A percentile compares a stretch with the other conserved stretches of the same genome.
Evolutionary conservation across 1,284 basidiomycete species (phyloP).

Genomic region (Trametes polyzona): DNA sequence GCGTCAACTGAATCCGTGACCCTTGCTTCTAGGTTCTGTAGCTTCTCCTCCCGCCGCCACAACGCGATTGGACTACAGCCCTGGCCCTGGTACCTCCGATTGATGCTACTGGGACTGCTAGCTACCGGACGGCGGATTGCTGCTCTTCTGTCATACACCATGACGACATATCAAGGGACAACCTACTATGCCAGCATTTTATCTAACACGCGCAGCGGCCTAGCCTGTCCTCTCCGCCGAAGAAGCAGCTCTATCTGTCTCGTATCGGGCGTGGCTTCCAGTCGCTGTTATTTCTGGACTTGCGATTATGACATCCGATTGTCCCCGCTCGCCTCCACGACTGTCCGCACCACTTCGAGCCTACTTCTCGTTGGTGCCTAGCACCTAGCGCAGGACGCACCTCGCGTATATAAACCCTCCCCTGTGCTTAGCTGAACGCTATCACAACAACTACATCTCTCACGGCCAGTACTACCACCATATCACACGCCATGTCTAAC

Average conservation of each 20-base stretch:
- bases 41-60: constrained; percentile 6
- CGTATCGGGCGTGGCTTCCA: constrained; percentile 8
- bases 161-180: neutral
- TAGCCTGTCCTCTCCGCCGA: constrained; percentile 2
- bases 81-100: neutral
- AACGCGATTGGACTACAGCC: constrained; percentile 2
- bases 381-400: too few species aligned
- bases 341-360: constrained; percentile 4
- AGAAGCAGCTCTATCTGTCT: constrained; percentile 8
- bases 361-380: constrained; percentile 1
- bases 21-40: neutral
- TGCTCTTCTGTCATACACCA: neutral
- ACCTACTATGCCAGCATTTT: neutral
- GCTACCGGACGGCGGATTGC: neutral
- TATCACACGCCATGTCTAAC: constrained; percentile 28
- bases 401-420: constrained; percentile 1
- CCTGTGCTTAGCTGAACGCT: neutral
- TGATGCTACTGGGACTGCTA: neutral
- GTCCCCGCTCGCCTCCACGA: constrained; percentile 9
- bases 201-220: neutral
- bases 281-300: constrained; percentile 6
- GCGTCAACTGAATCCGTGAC: constrained; percentile 9
- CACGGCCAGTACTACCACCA: neutral
- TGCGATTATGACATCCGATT: constrained; percentile 5
- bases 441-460: neutral